phyloP scores from a whole-genome alignment of 1,284 basidiomycete genomes.

The Pyrrhoderma lamaoense region DNA sequence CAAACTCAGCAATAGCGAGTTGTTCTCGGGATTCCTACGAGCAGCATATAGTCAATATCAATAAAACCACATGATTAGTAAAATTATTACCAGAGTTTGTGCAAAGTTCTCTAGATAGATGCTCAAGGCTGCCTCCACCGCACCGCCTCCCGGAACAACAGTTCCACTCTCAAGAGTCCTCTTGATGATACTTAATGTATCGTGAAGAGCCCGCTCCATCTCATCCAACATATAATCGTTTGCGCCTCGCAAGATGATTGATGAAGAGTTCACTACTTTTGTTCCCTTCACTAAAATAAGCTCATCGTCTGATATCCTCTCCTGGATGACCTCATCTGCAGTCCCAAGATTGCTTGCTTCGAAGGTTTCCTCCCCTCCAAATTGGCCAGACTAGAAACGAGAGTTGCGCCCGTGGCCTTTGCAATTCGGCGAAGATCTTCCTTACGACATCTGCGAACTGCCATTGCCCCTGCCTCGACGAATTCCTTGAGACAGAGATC shows the following conservation, averaged over 20 bases:
- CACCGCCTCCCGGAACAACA: slow-evolving; percentile 96
- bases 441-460: slow-evolving; percentile 94
- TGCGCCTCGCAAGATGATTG: slow-evolving; percentile 91
- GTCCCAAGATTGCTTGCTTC: slow-evolving; percentile 85
- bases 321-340: slow-evolving; percentile 96
- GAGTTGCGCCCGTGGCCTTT: slow-evolving; percentile 92
- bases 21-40: slow-evolving; percentile 94
- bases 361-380: slow-evolving; percentile 96
- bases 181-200: slow-evolving; percentile 94
- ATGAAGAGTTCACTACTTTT: slow-evolving; percentile 90
- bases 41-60: slow-evolving; percentile 8
- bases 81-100: slow-evolving; percentile 74
- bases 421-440: slow-evolving; percentile 97
- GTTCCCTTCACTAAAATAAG: slow-evolving; percentile 97
- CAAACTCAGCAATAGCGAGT: slow-evolving; percentile 97
- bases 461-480: slow-evolving; percentile 98
- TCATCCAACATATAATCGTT: slow-evolving; percentile 99
- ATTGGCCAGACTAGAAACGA: slow-evolving; percentile 92
- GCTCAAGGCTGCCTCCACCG: slow-evolving; percentile 93
- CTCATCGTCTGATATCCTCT: slow-evolving; percentile 98
- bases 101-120: slow-evolving; percentile 99
- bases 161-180: slow-evolving; percentile 93
- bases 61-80: slow-evolving; percentile 11
- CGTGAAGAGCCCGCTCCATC: slow-evolving; percentile 97
- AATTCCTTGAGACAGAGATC: slow-evolving; percentile 98